Percentiles rank a stretch among this genome's conserved stretches.
Conservation (phyloP, 2,329 filamentous ascomycete genomes). For the Ophidiomyces ophidiicola region DNA sequence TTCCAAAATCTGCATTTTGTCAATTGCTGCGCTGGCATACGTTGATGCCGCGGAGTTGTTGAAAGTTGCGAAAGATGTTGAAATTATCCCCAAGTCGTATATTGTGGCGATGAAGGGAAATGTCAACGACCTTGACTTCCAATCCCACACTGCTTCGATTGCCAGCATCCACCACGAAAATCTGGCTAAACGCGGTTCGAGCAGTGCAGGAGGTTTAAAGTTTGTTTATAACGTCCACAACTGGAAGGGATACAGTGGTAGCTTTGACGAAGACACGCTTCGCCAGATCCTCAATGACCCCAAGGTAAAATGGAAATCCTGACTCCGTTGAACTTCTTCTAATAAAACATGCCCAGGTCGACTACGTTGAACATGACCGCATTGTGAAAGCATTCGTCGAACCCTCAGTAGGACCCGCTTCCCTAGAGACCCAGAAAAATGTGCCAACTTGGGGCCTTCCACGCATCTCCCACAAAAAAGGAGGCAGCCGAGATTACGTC, state of each 20-base stretch:
- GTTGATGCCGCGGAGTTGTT: constrained; percentile 9
- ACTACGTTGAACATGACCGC: constrained; percentile 11
- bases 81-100: constrained; percentile 11
- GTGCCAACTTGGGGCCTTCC: constrained; percentile 27
- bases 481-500: constrained; percentile 21
- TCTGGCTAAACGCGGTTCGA: neutral
- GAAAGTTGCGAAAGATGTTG: neutral
- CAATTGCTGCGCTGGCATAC: constrained; percentile 6
- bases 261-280: constrained; percentile 9
- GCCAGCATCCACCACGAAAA: constrained; percentile 4
- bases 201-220: constrained; percentile 2
- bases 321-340: neutral
- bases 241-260: constrained; percentile 10
- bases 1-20: constrained; percentile 4
- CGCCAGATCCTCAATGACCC: constrained; percentile 1
- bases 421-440: constrained; percentile 18
- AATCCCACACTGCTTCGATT: constrained; percentile 10
- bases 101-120: constrained; percentile 14
- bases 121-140: constrained; percentile 7
- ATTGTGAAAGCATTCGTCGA: constrained; percentile 1
- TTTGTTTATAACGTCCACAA: constrained; percentile 9
- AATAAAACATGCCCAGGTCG: constrained; percentile 20
- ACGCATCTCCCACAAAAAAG: constrained; percentile 22
- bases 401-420: constrained; percentile 24
- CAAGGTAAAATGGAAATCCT: constrained; percentile 6